Evolutionary conservation across 2,329 filamentous ascomycete genomes (phyloP), one percentile per base, ranked within the genome.

Genomic region (Penicillium sumatraense): DNA sequence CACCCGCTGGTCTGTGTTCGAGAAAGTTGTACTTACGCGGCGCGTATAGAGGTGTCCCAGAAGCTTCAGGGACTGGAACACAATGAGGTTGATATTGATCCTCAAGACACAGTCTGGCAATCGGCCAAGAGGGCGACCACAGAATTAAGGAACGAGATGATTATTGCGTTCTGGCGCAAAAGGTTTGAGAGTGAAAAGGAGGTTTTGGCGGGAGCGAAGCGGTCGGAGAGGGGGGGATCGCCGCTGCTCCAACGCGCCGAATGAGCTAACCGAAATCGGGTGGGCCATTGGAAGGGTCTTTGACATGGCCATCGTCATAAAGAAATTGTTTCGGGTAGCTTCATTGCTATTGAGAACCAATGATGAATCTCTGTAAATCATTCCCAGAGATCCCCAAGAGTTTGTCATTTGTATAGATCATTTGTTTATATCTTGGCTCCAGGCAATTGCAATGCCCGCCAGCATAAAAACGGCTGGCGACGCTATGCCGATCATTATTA

Each of bases 121-220:
- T 31, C 42, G 26, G 51, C 55, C 26, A 50, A 49, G 36, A 35
- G 31, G 40, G 26, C 47, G 29, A 49, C 40, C 31, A 46, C 24
- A 46, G 11, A 33, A 46, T 21, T 4, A 46, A 31, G 24, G 24
- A 14, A 9, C 20, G 33, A 31, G 26, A 5, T 8, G 8, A 5
- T 21, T 57, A 52, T 58, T 51, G 20, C 31, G 48, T 31, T 58
- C 38, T 35, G 23, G 45, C 49, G 46, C 49, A 51, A 59, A 31
- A 13, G 26, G 33, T 24, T 27, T 8, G 26, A 52, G 21, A 31
- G 29, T 47, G 50, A 52, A 59, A 53, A 58, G 53, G 57, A 51
- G 60, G n/a, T n/a, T n/a, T n/a, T n/a, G n/a, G 57, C 62, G 56
- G 61, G 54, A 60, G 61, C 51, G 65, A 63, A 61, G 57, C 58